Base-by-base conservation (phyloP, 352 stramenopile genomes). In the Pythium biforme region DNA sequence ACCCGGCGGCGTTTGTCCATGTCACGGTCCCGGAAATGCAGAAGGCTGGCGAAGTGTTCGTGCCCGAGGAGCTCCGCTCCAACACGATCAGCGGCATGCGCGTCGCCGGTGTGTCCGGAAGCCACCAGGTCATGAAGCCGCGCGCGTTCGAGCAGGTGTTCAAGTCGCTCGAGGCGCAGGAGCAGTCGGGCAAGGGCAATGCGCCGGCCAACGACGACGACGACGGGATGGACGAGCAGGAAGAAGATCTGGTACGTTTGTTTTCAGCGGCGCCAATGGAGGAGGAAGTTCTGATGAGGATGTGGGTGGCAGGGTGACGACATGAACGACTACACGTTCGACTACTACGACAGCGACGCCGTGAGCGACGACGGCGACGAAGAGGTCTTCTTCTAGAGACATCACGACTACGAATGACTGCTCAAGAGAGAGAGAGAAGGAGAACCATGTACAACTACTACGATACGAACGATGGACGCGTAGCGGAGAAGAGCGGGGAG, bases 251-350 rank as follows among this genome's bases (percentile, higher is more conserved):
- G 64, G 72, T 73, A 37, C 37, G 52, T 33, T 5, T 23, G 34
- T 14, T 23, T 10, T 40, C 50, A 2, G 23, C 12, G 46, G 34
- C 10, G 39, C 4, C 5, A 49, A 29, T 22, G 26, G 25, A 20
- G 7, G 19, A 20, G 26, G 4, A n/a, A 37, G 1, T 33, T 12
- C 41, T 62, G 55, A 54, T 23, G 31, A n/a, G 3, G 23, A 2
- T 58, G 29, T 43, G 34, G 11, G 9, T 4, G 51, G 4, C 20
- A 73, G 67, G 80, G 81, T 39, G 81, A 90, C 43, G 81, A 90
- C 60, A 88, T 83, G 70, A 90, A 90, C 73, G 81, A 90, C 71
- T 90, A 90, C 72, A 90, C 81, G 41, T 88, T 87, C 55, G 81
- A 90, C 57, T 90, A 90, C 66, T 90, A 87, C 75, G 81, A 90